Percentiles rank a stretch among this genome's conserved stretches.
These are phyloP conservation scores for Ophiobolus disseminans DNA, from an alignment of 2,329 filamentous ascomycete genomes.

Conservation along the genomic window DNA sequence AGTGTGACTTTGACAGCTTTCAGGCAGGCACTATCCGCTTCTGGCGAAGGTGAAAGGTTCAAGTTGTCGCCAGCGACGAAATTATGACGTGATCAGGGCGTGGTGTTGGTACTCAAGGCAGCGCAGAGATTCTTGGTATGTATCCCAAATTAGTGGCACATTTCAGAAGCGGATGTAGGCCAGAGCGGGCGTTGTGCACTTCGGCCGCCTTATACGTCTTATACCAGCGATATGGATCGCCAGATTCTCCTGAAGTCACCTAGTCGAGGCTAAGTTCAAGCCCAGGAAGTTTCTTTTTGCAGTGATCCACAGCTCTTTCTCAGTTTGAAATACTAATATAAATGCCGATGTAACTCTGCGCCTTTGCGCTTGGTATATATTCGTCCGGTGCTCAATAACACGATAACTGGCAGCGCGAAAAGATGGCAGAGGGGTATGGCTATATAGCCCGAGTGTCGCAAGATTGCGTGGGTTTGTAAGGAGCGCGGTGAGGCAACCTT, in stretches of 20 bases:
- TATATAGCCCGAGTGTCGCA: slow-evolving; percentile 5
- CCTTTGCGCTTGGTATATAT: neutral
- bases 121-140: slow-evolving; percentile 12
- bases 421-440: neutral
- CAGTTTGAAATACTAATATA: no score
- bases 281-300: no score
- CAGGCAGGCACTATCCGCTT: neutral
- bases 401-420: neutral
- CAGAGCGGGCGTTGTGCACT: neutral
- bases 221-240: no score
- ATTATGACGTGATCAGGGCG: neutral
- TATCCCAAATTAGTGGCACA: slow-evolving; percentile 31
- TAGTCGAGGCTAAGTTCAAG: no score
- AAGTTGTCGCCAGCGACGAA: neutral
- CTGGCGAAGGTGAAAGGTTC: neutral
- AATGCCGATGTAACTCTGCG: no score
- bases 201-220: no score
- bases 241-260: no score
- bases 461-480: neutral
- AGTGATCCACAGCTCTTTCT: no score
- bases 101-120: neutral
- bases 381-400: neutral
- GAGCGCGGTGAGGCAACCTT: slow-evolving; percentile 24
- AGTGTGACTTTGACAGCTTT: slow-evolving; percentile 1
- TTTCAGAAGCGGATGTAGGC: slow-evolving; percentile 1